Evolutionary conservation across 1,139 yeast genomes (phyloP).

Genomic region (Kodamaea ohmeri): DNA sequence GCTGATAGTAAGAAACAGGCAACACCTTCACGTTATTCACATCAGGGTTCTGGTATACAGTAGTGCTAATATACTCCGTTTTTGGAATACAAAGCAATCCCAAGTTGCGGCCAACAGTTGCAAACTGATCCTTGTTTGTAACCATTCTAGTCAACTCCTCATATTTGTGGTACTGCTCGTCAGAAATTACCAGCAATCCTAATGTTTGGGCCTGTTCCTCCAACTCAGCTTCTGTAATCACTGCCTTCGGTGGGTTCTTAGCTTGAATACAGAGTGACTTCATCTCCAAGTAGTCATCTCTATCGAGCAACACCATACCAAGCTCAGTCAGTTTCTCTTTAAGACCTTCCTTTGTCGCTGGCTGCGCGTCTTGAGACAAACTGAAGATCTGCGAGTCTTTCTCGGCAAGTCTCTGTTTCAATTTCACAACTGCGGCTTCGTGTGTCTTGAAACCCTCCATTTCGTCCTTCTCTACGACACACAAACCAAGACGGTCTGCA

Average conservation of each 20-base stretch:
- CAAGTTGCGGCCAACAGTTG: constrained; percentile 36
- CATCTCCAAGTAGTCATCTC: constrained; percentile 31
- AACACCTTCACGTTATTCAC: constrained; percentile 57
- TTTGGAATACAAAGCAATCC: constrained; percentile 57
- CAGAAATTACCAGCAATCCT: constrained; percentile 43
- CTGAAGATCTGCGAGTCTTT: constrained; percentile 32
- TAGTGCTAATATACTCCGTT: constrained; percentile 57
- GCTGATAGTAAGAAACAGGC: constrained; percentile 62
- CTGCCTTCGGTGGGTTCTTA: constrained; percentile 14
- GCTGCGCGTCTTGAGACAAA: constrained; percentile 19
- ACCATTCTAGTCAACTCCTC: constrained; percentile 20
- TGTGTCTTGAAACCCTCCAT: constrained; percentile 20
- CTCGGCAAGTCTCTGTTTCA: constrained; percentile 34
- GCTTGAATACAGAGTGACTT: constrained; percentile 17
- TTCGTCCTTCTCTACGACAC: constrained; percentile 29
- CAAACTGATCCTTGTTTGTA: constrained; percentile 20
- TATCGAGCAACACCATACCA: constrained; percentile 30
- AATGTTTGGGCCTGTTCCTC: constrained; percentile 22
- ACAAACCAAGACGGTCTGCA: constrained; percentile 39
- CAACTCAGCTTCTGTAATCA: constrained; percentile 20
- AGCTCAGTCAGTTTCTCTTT: constrained; percentile 41
- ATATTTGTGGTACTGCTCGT: constrained; percentile 30
- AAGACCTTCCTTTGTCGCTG: constrained; percentile 24
- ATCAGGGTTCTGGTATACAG: constrained; percentile 54
- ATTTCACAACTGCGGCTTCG: constrained; percentile 25